Evolutionary conservation across 2,329 filamentous ascomycete species (phyloP).

Genomic region (Trichoderma endophyticum): DNA sequence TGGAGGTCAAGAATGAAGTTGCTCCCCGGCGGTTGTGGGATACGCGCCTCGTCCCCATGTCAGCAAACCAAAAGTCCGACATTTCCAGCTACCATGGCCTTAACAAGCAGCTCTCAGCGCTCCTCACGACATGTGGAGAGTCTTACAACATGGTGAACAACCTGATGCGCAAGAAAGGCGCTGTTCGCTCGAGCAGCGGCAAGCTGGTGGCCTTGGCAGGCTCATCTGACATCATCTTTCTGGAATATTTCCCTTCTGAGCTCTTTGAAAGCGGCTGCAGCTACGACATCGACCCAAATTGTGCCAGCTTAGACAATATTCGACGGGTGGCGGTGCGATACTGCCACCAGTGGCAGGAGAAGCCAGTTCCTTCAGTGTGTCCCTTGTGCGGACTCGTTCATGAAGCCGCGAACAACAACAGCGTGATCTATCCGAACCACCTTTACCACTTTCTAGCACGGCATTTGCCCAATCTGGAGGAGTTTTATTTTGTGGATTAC

Average conservation of each 20-base stretch:
- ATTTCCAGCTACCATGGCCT: constrained; percentile 33
- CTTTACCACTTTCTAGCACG: constrained; percentile 44
- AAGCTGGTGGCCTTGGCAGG: constrained; percentile 30
- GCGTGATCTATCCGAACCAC: constrained; percentile 37
- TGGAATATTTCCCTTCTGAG: constrained; percentile 35
- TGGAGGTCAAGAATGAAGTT: constrained; percentile 26
- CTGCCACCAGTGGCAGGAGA: constrained; percentile 40
- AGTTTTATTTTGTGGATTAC: constrained; percentile 46
- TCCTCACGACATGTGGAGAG: constrained; percentile 30
- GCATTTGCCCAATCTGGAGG: constrained; percentile 40
- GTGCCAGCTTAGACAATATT: constrained; percentile 32
- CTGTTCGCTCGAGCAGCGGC: constrained; percentile 28
- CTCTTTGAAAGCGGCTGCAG: constrained; percentile 28
- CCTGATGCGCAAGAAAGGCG: constrained; percentile 23
- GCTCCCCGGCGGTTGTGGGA: constrained; percentile 21
- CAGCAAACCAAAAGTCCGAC: constrained; percentile 30
- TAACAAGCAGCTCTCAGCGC: constrained; percentile 27
- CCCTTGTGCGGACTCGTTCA: constrained; percentile 34
- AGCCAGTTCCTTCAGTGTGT: constrained; percentile 29
- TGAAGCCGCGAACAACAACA: constrained; percentile 24
- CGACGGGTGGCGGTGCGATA: constrained; percentile 42
- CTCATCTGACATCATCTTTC: constrained; percentile 32
- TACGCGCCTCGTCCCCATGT: constrained; percentile 27
- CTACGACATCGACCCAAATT: constrained; percentile 28
- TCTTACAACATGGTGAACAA: constrained; percentile 24